Percentiles rank a stretch among this genome's conserved stretches.
Conservation (phyloP, 805 yeast genomes). For the Saturnispora zaruensis region DNA sequence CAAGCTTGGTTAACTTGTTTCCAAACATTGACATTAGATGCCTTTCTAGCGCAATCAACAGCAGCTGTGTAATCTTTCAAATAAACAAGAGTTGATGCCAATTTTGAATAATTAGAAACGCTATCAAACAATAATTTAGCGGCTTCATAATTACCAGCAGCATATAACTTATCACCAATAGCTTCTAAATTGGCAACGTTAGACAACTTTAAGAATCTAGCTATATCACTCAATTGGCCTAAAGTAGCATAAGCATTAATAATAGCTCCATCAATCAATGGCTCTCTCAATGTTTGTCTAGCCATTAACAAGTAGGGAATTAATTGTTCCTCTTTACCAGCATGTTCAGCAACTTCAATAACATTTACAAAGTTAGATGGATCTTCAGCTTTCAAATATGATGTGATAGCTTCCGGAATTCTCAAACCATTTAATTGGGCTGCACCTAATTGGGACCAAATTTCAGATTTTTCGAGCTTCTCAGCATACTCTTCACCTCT, state of each 20-base stretch:
- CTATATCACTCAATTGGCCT: constrained; percentile 70
- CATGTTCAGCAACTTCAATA: constrained; percentile 90
- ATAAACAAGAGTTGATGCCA: constrained; percentile 93
- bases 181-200: constrained; percentile 88
- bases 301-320: constrained; percentile 85
- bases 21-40: constrained; percentile 90
- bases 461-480: constrained; percentile 71
- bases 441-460: constrained; percentile 93
- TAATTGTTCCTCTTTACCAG: constrained; percentile 93
- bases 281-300: constrained; percentile 82
- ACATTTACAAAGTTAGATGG: constrained; percentile 86
- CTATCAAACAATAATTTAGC: constrained; percentile 82
- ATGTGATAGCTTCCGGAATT: constrained; percentile 81
- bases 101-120: constrained; percentile 88
- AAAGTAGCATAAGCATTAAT: constrained; percentile 79
- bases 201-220: constrained; percentile 71
- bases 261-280: constrained; percentile 85
- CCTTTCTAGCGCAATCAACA: constrained; percentile 97
- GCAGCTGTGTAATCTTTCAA: constrained; percentile 91
- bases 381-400: constrained; percentile 87
- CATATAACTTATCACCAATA: constrained; percentile 87
- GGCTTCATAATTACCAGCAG: constrained; percentile 76
- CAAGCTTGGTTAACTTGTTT: constrained; percentile 96
- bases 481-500: constrained; percentile 93
- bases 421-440: constrained; percentile 94